Evolutionary conservation across 768 basidiomycete genomes (phyloP), one percentile per base, ranked within the genome.

Genomic region (Suillus subalutaceus): DNA sequence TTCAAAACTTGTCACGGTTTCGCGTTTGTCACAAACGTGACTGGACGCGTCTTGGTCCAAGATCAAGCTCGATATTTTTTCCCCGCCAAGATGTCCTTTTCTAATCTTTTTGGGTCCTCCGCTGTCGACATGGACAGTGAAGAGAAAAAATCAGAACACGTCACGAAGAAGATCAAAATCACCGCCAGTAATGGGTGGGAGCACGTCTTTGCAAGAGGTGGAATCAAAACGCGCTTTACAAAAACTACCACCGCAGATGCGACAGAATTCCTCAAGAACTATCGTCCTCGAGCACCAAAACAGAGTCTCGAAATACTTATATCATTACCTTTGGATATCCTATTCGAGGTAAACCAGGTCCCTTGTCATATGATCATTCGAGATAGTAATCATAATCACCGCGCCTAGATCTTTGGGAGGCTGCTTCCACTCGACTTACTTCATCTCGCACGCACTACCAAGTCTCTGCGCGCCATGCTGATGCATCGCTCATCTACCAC

Each of bases 381-480:
- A 37, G 40, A 30, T 66, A n/a, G n/a, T n/a, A 30, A 32, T 66
- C n/a, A 55, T 38, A 30, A 64, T 46, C 32, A 20, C 46, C 32
- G 23, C 46, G 32, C 23, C 37, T n/a, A 64, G 55, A 68, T 78
- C 38, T 73, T 79, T 32, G 68, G 69, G 6, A 64, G 73, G 63
- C 63, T 79, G 15, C 71, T 75, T 10, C 78, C 80, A 1, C 41
- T 74, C 6, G 76, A 80, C 61, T 65, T 80, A 9, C 72, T 80
- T 30, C 66, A 75, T 35, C 72, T 81, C 4, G 52, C 75, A n/a
- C 71, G 78, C 41, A 72, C 72, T 23, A 73, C 71, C 10, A 79
- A 79, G 43, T 70, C 65, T 7, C 70, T 80, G 13, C 72, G 78
- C 20, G 41, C 38, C 8, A 69, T 78, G 18, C 66, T 80, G 1